A percentile compares a stretch with the other conserved stretches of the same genome.
These are phyloP conservation scores for Lentinula raphanica DNA, from an alignment of 768 basidiomycete species.

Conservation along the genomic window DNA sequence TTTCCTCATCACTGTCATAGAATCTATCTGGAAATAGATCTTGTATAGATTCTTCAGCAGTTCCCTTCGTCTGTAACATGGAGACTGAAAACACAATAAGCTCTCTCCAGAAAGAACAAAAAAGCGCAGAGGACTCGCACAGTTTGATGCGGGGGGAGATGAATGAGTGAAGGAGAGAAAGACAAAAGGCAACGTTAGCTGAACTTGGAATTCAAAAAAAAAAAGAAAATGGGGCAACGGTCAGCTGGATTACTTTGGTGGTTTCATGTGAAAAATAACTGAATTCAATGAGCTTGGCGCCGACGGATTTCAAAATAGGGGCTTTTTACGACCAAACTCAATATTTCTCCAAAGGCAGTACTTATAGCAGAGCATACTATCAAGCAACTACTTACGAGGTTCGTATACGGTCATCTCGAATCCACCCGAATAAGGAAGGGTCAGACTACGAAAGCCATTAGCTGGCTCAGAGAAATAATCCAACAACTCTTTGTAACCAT, in stretches of 20 bases:
- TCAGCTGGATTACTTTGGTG: not conserved
- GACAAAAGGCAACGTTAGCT: slow-evolving; percentile 1
- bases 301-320: too few relatives aligned
- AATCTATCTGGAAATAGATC: slow-evolving; percentile 3
- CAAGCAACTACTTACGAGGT: not conserved
- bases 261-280: slow-evolving; percentile 1
- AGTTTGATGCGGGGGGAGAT: not conserved
- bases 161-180: not conserved
- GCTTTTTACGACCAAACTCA: too few relatives aligned
- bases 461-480: not conserved
- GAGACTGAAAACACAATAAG: not conserved
- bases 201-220: not conserved
- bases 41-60: not conserved
- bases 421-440: slow-evolving; percentile 1
- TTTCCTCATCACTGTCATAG: not conserved
- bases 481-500: slow-evolving; percentile 1
- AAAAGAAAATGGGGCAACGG: not conserved
- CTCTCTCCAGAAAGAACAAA: not conserved
- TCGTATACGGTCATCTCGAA: slow-evolving; percentile 4
- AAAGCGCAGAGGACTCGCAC: not conserved
- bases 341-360: not conserved
- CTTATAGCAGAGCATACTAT: too few relatives aligned
- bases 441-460: not conserved
- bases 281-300: not conserved
- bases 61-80: not conserved